phyloP scores from a whole-genome alignment of 2,329 filamentous ascomycete species.

The Penicillium thymicola region DNA sequence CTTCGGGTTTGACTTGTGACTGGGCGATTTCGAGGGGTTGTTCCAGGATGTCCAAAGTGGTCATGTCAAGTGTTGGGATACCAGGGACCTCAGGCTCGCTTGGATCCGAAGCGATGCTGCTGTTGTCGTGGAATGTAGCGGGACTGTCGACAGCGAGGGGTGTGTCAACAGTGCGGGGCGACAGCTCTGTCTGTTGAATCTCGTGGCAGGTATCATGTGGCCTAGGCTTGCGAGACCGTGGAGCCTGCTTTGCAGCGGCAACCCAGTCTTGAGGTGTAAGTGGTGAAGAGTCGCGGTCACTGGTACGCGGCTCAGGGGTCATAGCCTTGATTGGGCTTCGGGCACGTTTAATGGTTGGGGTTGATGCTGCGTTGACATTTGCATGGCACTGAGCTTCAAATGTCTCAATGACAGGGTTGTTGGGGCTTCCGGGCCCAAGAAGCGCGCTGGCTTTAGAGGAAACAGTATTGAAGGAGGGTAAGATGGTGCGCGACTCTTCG shows the following conservation, averaged over 20 bases:
- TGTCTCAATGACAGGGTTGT: constrained; percentile 21
- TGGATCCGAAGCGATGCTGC: constrained; percentile 27
- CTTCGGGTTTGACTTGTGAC: constrained; percentile 17
- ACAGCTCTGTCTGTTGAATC: not conserved
- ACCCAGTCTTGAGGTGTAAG: constrained; percentile 44
- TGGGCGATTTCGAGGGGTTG: constrained; percentile 12
- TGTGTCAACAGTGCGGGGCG: constrained; percentile 13
- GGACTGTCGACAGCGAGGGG: constrained; percentile 17
- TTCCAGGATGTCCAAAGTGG: constrained; percentile 30
- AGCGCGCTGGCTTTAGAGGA: constrained; percentile 26
- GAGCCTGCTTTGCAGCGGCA: constrained; percentile 35
- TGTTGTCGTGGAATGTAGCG: constrained; percentile 26
- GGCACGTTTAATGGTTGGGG: constrained; percentile 23
- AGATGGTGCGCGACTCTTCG: constrained; percentile 30
- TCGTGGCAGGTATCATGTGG: constrained; percentile 6
- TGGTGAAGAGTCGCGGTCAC: constrained; percentile 23
- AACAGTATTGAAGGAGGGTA: constrained; percentile 31
- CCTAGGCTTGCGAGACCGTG: constrained; percentile 18
- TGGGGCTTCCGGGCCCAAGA: constrained; percentile 24
- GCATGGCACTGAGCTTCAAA: constrained; percentile 22
- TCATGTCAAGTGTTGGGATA: constrained; percentile 33
- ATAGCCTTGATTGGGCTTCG: constrained; percentile 21
- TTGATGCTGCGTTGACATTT: constrained; percentile 19
- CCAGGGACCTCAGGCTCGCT: constrained; percentile 25
- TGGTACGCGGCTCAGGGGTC: constrained; percentile 11